phyloP scores from a whole-genome alignment of 2,329 filamentous ascomycete genomes.

The Biscogniauxia marginata region DNA sequence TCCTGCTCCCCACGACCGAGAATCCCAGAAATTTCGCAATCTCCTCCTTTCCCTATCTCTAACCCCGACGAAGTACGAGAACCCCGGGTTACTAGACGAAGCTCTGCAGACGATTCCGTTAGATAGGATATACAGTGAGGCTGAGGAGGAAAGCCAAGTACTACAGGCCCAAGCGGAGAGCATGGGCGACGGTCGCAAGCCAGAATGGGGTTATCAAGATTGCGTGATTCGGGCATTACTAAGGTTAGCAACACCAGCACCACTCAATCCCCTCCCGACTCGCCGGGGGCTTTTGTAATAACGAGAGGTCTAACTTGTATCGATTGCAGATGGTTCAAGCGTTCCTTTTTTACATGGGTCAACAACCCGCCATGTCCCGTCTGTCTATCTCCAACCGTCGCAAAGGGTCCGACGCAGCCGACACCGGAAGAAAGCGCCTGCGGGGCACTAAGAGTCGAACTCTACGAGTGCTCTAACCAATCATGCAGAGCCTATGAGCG shows the following conservation, averaged over 20 bases:
- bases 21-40: slow-evolving; percentile 74
- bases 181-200: slow-evolving; percentile 73
- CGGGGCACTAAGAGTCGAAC: slow-evolving; percentile 82
- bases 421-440: slow-evolving; percentile 86
- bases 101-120: slow-evolving; percentile 83
- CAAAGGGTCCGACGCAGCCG: slow-evolving; percentile 78
- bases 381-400: slow-evolving; percentile 80
- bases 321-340: slow-evolving; percentile 80
- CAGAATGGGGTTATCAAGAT: slow-evolving; percentile 97
- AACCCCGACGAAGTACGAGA: slow-evolving; percentile 93
- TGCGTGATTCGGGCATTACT: slow-evolving; percentile 88
- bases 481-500: slow-evolving; percentile 78
- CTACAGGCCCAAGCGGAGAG: slow-evolving; percentile 85
- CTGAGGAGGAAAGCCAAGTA: slow-evolving; percentile 89
- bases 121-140: slow-evolving; percentile 88
- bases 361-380: slow-evolving; percentile 87
- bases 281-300: slow-evolving; percentile 7
- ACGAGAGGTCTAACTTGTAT: slow-evolving; percentile 9
- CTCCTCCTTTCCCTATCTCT: slow-evolving; percentile 81
- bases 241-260: slow-evolving; percentile 53
- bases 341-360: slow-evolving; percentile 92
- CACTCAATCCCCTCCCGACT: not conserved
- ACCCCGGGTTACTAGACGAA: slow-evolving; percentile 90
- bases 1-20: slow-evolving; percentile 62
- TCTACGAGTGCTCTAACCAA: slow-evolving; percentile 80